Conservation (phyloP, 2,329 filamentous ascomycete genomes). For the Phyllosticta ampelicida region DNA sequence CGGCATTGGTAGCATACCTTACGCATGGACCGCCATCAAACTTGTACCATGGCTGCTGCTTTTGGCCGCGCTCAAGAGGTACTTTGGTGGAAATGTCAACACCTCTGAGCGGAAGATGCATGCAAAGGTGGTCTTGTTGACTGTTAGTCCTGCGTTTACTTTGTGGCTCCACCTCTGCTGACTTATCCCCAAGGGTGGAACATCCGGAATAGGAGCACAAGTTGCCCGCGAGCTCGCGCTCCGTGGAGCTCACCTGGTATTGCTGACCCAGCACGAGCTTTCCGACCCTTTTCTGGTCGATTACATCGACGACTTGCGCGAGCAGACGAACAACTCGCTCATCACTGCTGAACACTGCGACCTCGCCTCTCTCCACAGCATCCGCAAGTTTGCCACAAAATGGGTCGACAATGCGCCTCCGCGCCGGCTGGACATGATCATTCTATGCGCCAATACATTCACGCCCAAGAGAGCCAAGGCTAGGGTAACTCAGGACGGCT, state of each 20-base stretch:
- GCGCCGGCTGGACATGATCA: conserved; percentile 77
- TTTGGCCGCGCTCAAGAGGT: conserved; percentile 56
- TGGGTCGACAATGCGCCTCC: conserved; percentile 96
- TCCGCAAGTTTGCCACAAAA: conserved; percentile 87
- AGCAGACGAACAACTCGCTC: conserved; percentile 66
- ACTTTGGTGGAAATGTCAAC: conserved; percentile 66
- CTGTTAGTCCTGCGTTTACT: conserved; percentile 42
- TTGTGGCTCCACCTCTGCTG: conserved; percentile 10
- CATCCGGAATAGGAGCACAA: conserved; percentile 78
- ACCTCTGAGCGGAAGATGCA: conserved; percentile 74
- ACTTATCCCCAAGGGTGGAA: conserved; percentile 54
- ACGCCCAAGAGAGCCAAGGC: conserved; percentile 55
- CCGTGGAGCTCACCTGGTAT: conserved; percentile 80
- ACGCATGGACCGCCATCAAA: conserved; percentile 43
- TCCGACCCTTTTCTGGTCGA: conserved; percentile 84
- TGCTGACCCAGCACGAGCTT: conserved; percentile 73
- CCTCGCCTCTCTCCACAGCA: conserved; percentile 74
- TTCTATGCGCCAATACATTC: conserved; percentile 73
- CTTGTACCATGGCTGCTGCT: conserved; percentile 41
- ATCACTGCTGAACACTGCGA: conserved; percentile 96
- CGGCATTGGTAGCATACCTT: conserved; percentile 45
- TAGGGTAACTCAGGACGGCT: conserved; percentile 59
- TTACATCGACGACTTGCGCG: conserved; percentile 79
- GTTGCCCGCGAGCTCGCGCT: conserved; percentile 63
- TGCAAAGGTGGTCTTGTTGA: conserved; percentile 87